Conservation (phyloP, 352 stramenopile genomes). For the Phytophthora lateralis region DNA sequence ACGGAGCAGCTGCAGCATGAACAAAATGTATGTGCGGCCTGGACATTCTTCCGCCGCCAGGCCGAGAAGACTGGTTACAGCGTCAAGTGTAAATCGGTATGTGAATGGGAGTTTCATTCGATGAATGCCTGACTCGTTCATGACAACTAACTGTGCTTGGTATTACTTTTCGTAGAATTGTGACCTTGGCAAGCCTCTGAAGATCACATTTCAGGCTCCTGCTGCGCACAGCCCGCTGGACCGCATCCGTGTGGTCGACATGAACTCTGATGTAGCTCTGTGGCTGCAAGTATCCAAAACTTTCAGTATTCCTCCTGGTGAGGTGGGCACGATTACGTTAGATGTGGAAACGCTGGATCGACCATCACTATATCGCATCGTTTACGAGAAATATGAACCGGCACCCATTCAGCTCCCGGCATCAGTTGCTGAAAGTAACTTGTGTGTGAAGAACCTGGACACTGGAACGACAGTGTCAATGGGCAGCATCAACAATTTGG, state of each 20-base stretch:
- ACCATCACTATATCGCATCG: constrained; percentile 83
- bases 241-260: constrained; percentile 85
- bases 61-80: constrained; percentile 67
- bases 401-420: constrained; percentile 60
- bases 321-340: constrained; percentile 82
- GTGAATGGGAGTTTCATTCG: constrained; percentile 9
- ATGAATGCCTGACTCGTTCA: not conserved
- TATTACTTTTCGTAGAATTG: constrained; percentile 53
- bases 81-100: constrained; percentile 77
- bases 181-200: constrained; percentile 80
- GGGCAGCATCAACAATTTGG: constrained; percentile 78
- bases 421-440: constrained; percentile 61
- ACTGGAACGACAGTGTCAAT: constrained; percentile 78
- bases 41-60: constrained; percentile 80
- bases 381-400: constrained; percentile 89
- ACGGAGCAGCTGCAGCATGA: constrained; percentile 88
- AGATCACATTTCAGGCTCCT: constrained; percentile 79
- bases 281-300: constrained; percentile 89
- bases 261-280: constrained; percentile 78
- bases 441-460: constrained; percentile 87
- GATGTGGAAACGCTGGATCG: constrained; percentile 82
- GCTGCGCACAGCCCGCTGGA: constrained; percentile 71
- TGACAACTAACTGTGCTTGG: constrained; percentile 5
- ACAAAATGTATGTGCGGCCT: constrained; percentile 74
- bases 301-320: constrained; percentile 77